Evolutionary conservation across 2,329 filamentous ascomycete species (phyloP), one percentile per base, ranked within the genome.

Genomic region (Hypoxylon sp.): DNA sequence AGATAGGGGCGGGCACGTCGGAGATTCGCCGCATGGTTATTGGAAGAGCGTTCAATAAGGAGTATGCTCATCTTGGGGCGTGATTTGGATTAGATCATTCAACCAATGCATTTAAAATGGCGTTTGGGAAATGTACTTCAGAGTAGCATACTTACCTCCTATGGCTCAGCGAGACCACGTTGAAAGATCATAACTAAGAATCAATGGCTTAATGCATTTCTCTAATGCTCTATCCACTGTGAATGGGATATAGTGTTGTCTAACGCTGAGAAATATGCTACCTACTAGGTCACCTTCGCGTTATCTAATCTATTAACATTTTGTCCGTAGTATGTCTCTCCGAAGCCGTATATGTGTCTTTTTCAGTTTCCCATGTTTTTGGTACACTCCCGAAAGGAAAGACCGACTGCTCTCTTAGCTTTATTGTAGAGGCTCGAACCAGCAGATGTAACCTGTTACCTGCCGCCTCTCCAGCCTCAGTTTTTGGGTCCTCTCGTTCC

Each of bases 1-100:
- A 98, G 82, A 98, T 99, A 78, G 96, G 96, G 1, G 96, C 96
- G 4, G 96, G 96, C 5, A 98, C 96, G 2, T 97, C 93, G 66
- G 96, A 99, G 82, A 91, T 99, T 55, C 86, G 96, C 72, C 86
- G 94, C 71, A 97, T 98, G 89, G 93, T 99, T 3, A 97, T 99
- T 77, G 95, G 96, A 28, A 85, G 94, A 71, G 92, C 90, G 0
- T 98, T 97, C 73, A 97, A 97, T 80, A 94, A 92, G 82, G 91
- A 97, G 80, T 97, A 90, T 79, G 87, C 83, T 7, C 74, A 78
- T 57, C 61, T 75, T 14, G 70, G 72, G 28, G 73, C 73, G 25
- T 77, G 63, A 69, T 50, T 32, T 56, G 19, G 43, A 30, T 28
- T 76, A 62, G 32, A 43, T n/a, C 17, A 30, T 21, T 57, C 30